Base-by-base conservation (phyloP, 352 stramenopile species). In the Pelagophyceae sp. region DNA sequence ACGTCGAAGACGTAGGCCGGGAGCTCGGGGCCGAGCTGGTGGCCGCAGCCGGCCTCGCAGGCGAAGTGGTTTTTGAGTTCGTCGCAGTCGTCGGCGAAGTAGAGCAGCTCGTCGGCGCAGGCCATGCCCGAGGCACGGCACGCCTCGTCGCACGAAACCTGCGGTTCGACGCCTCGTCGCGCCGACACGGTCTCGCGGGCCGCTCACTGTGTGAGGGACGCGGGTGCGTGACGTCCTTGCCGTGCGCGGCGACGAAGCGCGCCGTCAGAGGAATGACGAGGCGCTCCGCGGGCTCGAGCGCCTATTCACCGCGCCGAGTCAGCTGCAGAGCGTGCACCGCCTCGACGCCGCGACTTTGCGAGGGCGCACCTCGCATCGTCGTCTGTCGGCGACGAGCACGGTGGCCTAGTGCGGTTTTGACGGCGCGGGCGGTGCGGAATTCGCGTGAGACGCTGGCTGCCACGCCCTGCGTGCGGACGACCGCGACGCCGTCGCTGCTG, bases 31-130 rank as follows among this genome's bases (percentile, higher is more conserved):
- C 67, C 67, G 67, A 74, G 33, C 37, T 74, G 67, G 67, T 74
- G 67, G 67, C 67, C 67, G 67, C 67, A 74, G 35, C 67, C 67
- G 15, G 67, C 67, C 67, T 74, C 67, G 67, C 67, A 74, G 33
- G 67, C 35, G 67, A 74, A 74, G 67, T 60, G 35, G 35, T 6
- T n/a, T 11, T 2, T 11, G 35, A 74, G 38, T 0, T 1, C 11
- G 38, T 51, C 67, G 37, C 67, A 74, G 17, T 19, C 35, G 67
- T 74, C 67, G 35, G 67, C 67, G 67, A 74, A 74, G 35, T 11
- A 2, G 35, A 74, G 67, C 35, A 74, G 67, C 11, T 11, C 15
- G 23, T 31, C 35, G 33, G 11, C 35, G 67, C 67, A 74, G 67
- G 5, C 1, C 33, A 35, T 6, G 35, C 29, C 20, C 2, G 1